Evolutionary conservation across 2,329 filamentous ascomycete species (phyloP), one percentile per base, ranked within the genome.

Genomic region (Metarhizium rileyi): DNA sequence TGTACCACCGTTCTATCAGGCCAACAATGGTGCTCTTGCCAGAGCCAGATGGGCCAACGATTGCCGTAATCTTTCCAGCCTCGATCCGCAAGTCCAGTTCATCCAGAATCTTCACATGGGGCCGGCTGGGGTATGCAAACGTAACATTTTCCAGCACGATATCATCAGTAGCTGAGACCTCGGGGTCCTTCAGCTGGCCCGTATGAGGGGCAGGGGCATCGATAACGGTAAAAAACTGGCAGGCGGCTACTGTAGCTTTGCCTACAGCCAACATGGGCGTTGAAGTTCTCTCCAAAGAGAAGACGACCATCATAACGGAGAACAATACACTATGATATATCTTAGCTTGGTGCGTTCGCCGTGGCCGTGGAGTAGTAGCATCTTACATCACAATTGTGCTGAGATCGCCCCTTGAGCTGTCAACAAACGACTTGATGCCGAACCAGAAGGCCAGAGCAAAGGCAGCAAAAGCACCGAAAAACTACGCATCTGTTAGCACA

Each of bases 1-100:
- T 77, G 60, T 89, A 89, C 83, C 84, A 89, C 28, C 84, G 71
- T 59, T 89, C 81, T 3, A 89, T 69, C 2, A 90, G 66, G 0
- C 81, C 83, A 1, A 88, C 78, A 25, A 89, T 80, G 0, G 86
- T 90, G 46, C 81, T 86, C 63, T 90, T 90, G 0, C 86, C 86
- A 4, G 77, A 82, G 0, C 86, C 86, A 2, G 82, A 86, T 0
- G 83, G 78, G 0, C 86, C 86, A 20, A 90, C 85, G 18, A 90
- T 83, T 2, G 86, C 86, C 1, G 84, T 87, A 2, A 83, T 76
- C 58, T 86, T 84, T 20, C 83, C 82, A 7, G 77, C 72, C 52
- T 77, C 71, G 49, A 88, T 77, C 0, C 63, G 69, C 8, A 87
- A 65, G 56, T 75, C 72, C 3, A 87, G 63, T 3, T 73, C 66